Evolutionary conservation across 2,329 filamentous ascomycete genomes (phyloP).

Genomic region (Bipolaris zeicola): DNA sequence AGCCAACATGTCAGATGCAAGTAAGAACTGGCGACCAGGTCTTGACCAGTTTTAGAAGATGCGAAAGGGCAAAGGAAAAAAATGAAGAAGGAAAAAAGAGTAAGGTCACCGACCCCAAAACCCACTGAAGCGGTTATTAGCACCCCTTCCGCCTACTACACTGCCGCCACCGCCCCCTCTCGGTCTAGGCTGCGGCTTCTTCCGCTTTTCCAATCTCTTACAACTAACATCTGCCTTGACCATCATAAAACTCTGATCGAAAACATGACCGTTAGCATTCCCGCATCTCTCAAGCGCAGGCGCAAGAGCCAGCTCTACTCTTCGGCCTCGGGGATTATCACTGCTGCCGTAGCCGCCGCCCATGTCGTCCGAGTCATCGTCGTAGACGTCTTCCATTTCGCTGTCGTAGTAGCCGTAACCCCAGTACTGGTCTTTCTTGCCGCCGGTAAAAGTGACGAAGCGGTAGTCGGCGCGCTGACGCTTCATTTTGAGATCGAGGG

Average conservation of each 20-base stretch:
- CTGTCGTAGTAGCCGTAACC: constrained; percentile 46
- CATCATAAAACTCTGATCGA: constrained; percentile 46
- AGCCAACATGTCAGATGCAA: no score
- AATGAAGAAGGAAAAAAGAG: neutral
- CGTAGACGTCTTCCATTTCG: constrained; percentile 47
- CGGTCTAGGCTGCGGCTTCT: constrained; percentile 20
- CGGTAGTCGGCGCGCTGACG: constrained; percentile 45
- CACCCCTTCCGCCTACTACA: constrained; percentile 16
- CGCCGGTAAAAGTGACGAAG: constrained; percentile 46
- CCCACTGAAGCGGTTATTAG: neutral
- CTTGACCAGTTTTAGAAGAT: neutral
- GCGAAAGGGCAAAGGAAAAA: neutral
- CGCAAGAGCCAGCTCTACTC: constrained; percentile 44
- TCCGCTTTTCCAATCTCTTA: constrained; percentile 34
- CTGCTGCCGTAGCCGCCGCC: constrained; percentile 18
- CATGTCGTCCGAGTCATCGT: constrained; percentile 30
- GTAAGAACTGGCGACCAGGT: no score
- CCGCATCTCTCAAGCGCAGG: constrained; percentile 47
- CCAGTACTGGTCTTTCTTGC: constrained; percentile 40
- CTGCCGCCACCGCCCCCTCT: constrained; percentile 17
- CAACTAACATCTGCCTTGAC: constrained; percentile 48
- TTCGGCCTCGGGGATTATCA: constrained; percentile 23
- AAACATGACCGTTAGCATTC: constrained; percentile 47
- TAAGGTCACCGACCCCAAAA: constrained; percentile 18
- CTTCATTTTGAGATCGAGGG: constrained; percentile 48